phyloP scores from a whole-genome alignment of 768 basidiomycete species.

The Suillus discolor region DNA sequence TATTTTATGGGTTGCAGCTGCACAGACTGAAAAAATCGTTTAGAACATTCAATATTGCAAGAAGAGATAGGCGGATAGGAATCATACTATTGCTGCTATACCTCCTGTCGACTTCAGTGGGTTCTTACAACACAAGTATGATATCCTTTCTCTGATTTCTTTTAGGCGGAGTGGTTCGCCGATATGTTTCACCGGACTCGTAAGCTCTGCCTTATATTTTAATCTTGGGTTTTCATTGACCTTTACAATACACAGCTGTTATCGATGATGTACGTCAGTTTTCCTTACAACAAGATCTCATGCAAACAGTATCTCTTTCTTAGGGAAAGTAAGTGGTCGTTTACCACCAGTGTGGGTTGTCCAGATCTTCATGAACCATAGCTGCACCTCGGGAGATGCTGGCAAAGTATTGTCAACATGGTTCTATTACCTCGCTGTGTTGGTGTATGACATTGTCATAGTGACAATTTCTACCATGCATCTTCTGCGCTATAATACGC shows the following conservation, averaged over 20 bases:
- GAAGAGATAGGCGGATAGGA: constrained; percentile 44
- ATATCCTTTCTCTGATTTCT: background rate
- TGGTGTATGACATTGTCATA: constrained; percentile 57
- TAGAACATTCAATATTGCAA: constrained; percentile 62
- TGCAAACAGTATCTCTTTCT: constrained; percentile 9
- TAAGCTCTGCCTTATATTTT: constrained; percentile 35
- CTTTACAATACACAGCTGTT: constrained; percentile 18
- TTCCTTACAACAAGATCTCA: constrained; percentile 1
- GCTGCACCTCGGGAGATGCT: constrained; percentile 47
- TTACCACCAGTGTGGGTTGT: background rate
- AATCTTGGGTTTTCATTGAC: constrained; percentile 14
- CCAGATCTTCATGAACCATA: constrained; percentile 24
- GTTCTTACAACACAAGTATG: constrained; percentile 19
- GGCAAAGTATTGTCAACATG: constrained; percentile 46
- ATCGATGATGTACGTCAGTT: constrained; percentile 20
- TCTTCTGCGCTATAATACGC: constrained; percentile 47
- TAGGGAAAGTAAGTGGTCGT: constrained; percentile 38
- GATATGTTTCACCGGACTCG: constrained; percentile 53
- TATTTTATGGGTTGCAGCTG: background rate
- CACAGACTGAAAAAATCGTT: background rate
- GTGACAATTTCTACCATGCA: constrained; percentile 52
- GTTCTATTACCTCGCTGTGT: constrained; percentile 60
- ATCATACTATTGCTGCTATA: constrained; percentile 44
- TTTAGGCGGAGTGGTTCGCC: constrained; percentile 59
- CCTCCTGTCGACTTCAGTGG: constrained; percentile 43